These are phyloP conservation scores for Dioscorea dumetorum DNA, from an alignment of 106 monocot species.

Conservation along the genomic window DNA sequence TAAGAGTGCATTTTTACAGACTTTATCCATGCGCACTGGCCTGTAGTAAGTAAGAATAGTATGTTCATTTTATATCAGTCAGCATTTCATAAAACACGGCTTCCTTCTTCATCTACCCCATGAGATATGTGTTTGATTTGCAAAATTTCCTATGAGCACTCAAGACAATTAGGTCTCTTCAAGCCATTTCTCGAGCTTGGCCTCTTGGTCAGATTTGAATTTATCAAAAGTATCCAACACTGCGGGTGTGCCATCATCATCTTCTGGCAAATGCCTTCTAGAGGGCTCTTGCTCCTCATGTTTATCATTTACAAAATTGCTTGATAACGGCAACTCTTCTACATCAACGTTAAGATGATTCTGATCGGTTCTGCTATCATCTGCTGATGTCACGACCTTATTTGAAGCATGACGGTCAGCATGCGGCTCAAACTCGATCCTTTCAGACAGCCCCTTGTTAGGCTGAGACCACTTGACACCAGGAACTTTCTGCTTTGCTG, in stretches of 20 bases:
- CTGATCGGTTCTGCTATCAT: not conserved
- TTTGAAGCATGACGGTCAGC: not conserved
- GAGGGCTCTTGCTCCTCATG: not conserved
- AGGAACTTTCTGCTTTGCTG: slow-evolving; percentile 51
- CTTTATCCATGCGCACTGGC: too few relatives aligned
- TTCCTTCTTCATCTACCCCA: too few relatives aligned
- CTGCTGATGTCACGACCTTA: not conserved
- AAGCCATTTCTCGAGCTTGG: slow-evolving; percentile 52
- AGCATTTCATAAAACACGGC: too few relatives aligned
- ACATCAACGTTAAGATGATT: slow-evolving; percentile 8
- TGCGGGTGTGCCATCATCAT: not conserved
- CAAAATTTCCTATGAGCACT: too few relatives aligned
- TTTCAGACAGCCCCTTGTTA: not conserved
- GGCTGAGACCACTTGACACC: slow-evolving; percentile 35
- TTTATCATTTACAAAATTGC: slow-evolving; percentile 11
- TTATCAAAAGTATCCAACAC: slow-evolving; percentile 27
- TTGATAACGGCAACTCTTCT: slow-evolving; percentile 34
- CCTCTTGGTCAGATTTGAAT: slow-evolving; percentile 44
- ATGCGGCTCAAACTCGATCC: not conserved
- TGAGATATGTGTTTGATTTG: too few relatives aligned
- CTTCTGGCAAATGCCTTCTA: too few relatives aligned
- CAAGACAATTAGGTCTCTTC: slow-evolving; percentile 5
- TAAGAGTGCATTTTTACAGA: too few relatives aligned
- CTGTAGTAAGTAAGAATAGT: too few relatives aligned
- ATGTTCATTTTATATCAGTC: too few relatives aligned